Evolutionary conservation across 805 yeast genomes (phyloP).

Genomic region (Hanseniaspora hatyaiensis): DNA sequence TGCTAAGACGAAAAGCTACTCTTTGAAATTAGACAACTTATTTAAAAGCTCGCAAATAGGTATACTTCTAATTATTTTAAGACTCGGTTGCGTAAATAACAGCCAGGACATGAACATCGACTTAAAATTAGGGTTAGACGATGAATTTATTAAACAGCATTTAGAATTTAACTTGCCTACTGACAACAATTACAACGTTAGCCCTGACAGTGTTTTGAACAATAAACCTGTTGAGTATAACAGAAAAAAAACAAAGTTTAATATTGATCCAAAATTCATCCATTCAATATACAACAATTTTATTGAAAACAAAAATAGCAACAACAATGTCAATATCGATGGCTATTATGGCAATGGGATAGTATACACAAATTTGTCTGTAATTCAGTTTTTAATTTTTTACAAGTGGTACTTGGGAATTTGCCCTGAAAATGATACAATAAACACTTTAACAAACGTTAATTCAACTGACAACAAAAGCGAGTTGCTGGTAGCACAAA

Average conservation of each 20-base stretch:
- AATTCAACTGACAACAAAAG: slow-evolving; percentile 34
- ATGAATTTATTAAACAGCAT: slow-evolving; percentile 2
- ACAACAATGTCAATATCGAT: slow-evolving; percentile 22
- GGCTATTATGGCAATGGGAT: neutral
- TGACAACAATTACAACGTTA: slow-evolving; percentile 14
- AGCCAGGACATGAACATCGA: slow-evolving; percentile 25
- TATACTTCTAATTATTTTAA: slow-evolving; percentile 39
- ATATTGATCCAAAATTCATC: slow-evolving; percentile 23
- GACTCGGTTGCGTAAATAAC: slow-evolving; percentile 30
- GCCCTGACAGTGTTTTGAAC: slow-evolving; percentile 18
- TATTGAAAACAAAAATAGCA: slow-evolving; percentile 25
- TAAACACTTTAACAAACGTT: slow-evolving; percentile 17
- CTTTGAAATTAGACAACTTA: slow-evolving; percentile 27
- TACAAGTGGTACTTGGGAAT: slow-evolving; percentile 44
- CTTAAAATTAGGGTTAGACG: slow-evolving; percentile 1
- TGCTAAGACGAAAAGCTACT: slow-evolving; percentile 23
- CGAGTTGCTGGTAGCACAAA: slow-evolving; percentile 44
- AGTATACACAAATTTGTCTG: slow-evolving; percentile 22
- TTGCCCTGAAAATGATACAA: slow-evolving; percentile 41
- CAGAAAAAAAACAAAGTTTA: slow-evolving; percentile 18
- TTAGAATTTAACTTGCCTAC: slow-evolving; percentile 24
- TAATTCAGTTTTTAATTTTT: slow-evolving; percentile 49
- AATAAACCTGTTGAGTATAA: slow-evolving; percentile 19
- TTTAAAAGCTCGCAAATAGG: slow-evolving; percentile 38
- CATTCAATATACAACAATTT: slow-evolving; percentile 20